These are phyloP conservation scores for Asterionellopsis glacialis DNA, from an alignment of 108 stramenopile genomes.

Conservation along the genomic window DNA sequence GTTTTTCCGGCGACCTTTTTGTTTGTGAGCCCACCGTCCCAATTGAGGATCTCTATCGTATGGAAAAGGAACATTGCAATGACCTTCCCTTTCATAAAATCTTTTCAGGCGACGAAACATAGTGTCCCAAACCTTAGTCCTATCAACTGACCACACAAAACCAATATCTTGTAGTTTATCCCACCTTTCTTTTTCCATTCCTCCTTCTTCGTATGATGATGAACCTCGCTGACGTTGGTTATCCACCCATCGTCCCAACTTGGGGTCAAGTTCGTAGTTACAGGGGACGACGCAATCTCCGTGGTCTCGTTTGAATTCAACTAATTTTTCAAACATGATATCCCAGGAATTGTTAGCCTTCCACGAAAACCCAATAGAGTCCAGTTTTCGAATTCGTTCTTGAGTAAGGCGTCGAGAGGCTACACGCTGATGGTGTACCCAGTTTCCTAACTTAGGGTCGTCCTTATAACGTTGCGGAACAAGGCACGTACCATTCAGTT, in stretches of 20 bases:
- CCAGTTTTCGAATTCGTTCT: constrained; percentile 29
- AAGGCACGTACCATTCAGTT: constrained; percentile 14
- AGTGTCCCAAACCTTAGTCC: constrained; percentile 44
- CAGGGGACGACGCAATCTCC: constrained; percentile 62
- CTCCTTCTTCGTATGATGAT: neutral
- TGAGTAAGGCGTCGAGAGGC: constrained; percentile 34
- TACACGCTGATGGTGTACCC: constrained; percentile 26
- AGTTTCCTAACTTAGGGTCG: constrained; percentile 34
- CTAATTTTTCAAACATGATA: constrained; percentile 13
- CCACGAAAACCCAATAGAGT: constrained; percentile 51
- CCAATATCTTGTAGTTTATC: constrained; percentile 49
- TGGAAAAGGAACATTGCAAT: constrained; percentile 75
- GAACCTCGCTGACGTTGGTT: constrained; percentile 32
- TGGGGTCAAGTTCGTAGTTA: constrained; percentile 29
- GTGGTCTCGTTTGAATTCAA: constrained; percentile 36
- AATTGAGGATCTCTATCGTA: constrained; percentile 55
- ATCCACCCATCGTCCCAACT: constrained; percentile 41
- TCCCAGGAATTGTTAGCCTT: constrained; percentile 51
- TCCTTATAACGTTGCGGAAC: constrained; percentile 31
- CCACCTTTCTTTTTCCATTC: constrained; percentile 47
- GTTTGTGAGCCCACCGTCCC: constrained; percentile 52
- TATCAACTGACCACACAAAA: constrained; percentile 72
- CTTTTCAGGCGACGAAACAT: constrained; percentile 1
- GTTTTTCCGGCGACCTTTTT: too few relatives aligned
- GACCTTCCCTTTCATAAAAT: constrained; percentile 33